Base-by-base conservation (phyloP, 345 rosid genomes). In the Populus deltoides region DNA sequence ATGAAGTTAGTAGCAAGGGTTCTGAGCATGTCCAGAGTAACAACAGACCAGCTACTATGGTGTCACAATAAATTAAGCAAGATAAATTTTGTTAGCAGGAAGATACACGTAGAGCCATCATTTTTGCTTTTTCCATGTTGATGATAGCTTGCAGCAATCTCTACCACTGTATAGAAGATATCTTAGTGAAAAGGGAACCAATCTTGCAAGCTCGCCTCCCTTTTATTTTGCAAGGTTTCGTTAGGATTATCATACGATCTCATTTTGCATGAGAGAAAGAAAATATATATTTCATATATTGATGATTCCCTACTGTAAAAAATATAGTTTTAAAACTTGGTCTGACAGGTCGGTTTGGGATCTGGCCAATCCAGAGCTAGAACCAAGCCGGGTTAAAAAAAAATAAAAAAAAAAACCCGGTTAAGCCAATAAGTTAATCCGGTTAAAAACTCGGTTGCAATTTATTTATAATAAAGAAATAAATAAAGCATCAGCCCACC, bases 1-100 rank as follows among this genome's bases (percentile, higher is more conserved):
- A 86, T 93, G 96, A 92, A 82, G 79, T 79, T 96, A 51, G 97
- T 96, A 75, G 86, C 93, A 66, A 93, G 99, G 51, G 97, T 91
- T 25, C 83, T 96, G 73, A 90, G 85, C 66, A 92, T 92, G 99
- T 87, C 97, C 0, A 93, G 90, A 75, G 39, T 96, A 76, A 88
- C 94, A 0, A 82, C 81, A 0, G 98, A 96, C 17, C 99, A 93
- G 41, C 86, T 96, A 57, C 45, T 87, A 13, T 96, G 99, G 99
- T 96, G 98, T 77, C 84, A 77, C 53, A 81, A 76, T 76, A 93
- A 93, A 83, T 73, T 93, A 85, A 82, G 75, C 72, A 90, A 81
- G 72, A 93, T 92, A 69, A 85, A 74, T 78, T 96, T 96, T 75
- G 90, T 91, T 41, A 78, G 86, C 68, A 77, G 90, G 73, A 91